Evolutionary conservation across 1,284 basidiomycete genomes (phyloP), one percentile per base, ranked within the genome.

Genomic region (Melampsora larici-populina): DNA sequence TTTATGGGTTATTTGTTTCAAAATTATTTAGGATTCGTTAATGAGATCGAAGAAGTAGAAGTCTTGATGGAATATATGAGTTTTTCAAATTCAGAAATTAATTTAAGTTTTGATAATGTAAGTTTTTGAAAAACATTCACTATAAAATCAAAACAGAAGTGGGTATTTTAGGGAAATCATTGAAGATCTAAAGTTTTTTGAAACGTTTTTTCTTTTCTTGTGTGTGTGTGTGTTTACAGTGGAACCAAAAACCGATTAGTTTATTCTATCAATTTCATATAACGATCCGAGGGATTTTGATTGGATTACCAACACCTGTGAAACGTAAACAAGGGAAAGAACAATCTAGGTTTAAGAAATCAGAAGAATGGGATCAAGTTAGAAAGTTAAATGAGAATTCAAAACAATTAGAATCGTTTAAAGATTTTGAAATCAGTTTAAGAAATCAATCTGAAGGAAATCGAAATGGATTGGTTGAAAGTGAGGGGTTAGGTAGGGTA

Each of bases 1-100:
- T 91, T 96, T 79, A 90, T 90, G 8, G 85, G 96, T 4, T 99
- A 97, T 83, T 87, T 96, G 2, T 94, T 98, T 80, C 94, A 98
- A 82, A 98, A 97, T 82, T 92, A 94, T 79, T 88, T 90, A 0
- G 89, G 90, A 71, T 99, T 93, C 83, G 93, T 91, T 81, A 85
- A 87, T 55, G 88, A 90, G 33, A 83, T 96, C 0, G 92, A 95
- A 4, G 87, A 98, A 79, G 90, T 90, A 79, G 87, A 88, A 1
- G 87, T 86, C 0, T 84, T 94, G 1, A 85, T 89, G 26, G 94
- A 97, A 43, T 89, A 89, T 82, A 84, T 98, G 73, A 95, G 93
- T 80, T 89, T 88, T 85, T 87, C 91, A 0, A 95, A 98, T 82
- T 86, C 89, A 0, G 90, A 90, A 83, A 88, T 82, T 17, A 33